Base-by-base conservation (phyloP, 2,329 filamentous ascomycete genomes). In the Penicillium hordei region DNA sequence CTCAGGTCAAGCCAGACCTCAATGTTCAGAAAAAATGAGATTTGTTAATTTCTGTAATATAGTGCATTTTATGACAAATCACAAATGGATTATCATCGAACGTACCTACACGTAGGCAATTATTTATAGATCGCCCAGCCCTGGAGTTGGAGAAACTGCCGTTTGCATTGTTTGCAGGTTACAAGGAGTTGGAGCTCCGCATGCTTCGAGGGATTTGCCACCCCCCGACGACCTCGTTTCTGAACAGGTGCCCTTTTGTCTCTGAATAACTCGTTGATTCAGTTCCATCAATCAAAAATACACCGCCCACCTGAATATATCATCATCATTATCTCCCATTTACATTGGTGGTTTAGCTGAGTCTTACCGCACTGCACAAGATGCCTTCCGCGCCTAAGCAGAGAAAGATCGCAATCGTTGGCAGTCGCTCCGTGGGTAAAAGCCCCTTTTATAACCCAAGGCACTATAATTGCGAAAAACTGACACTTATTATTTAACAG, bases 371-470 rank as follows among this genome's bases (percentile, higher is more conserved):
- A 23, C n/a, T 19, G 5, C 46, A 45, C 59, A 77, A 70, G 65
- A 90, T 90, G 87, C 82, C 87, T 66, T 79, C 88, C 48, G 85
- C 87, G 60, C 85, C 88, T 58, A 96, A 96, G 78, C 92, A 96
- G 78, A 85, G 93, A 71, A 97, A 97, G 83, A 89, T 97, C 75
- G 93, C 93, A 77, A 93, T 97, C 78, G 91, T 97, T 63, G 93
- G 93, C 79, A 95, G 91, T 79, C 88, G 93, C 71, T 94, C 93
- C 60, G 93, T 97, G 73, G 89, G 89, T 91, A 83, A 68, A 85
- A 78, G 43, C 31, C 46, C 25, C 38, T 52, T 27, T 44, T 13
- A n/a, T 38, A 17, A 25, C n/a, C 19, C n/a, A 23, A 34, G n/a
- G 13, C 21, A 23, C 12, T 34, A n/a, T 42, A 39, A 46, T 52